Base-by-base conservation (phyloP, 345 rosid genomes). In the Acer campestre region DNA sequence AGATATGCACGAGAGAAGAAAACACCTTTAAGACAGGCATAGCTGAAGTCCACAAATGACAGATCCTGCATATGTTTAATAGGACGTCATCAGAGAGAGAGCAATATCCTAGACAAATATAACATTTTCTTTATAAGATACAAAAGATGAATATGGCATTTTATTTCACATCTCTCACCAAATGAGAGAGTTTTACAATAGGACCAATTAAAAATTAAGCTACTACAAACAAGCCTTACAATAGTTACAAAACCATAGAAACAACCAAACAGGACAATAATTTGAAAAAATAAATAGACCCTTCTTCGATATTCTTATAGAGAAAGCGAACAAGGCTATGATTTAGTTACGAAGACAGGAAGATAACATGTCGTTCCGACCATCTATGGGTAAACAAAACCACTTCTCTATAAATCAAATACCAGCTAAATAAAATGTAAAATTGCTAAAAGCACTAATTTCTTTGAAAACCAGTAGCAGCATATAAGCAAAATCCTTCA, bases 1-100 rank as follows among this genome's bases (percentile, higher is more conserved):
- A 95, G 98, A 76, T 93, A 89, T 76, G 99, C 96, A 66, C 96
- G 94, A 17, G 97, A 92, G 88, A 95, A 93, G 85, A 93, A 89
- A 55, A 92, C 98, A 85, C 85, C 93, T 84, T 86, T 92, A 51
- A 95, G 93, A 81, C 89, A 77, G 0, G 94, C 98, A 86, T 81
- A 90, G 89, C 98, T 93, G 88, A 93, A 95, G 84, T 95, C 98
- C 67, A 92, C 97, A 77, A 4, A 70, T 61, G 92, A 92, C 64
- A 95, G 91, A 77, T 95, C 99, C 98, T 93, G 91, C 84, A 83
- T 44, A 55, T 71, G 38, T 59, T 53, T 14, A 67, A 59, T 17
- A 71, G 62, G 42, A 55, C 3, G 64, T 68, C 51, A 67, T 70
- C 68, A 29, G 55, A 44, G 66, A 44, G 66, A 35, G 44, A 68